phyloP scores from a whole-genome alignment of 1,284 basidiomycete genomes.

The Anthracocystis walkeri region DNA sequence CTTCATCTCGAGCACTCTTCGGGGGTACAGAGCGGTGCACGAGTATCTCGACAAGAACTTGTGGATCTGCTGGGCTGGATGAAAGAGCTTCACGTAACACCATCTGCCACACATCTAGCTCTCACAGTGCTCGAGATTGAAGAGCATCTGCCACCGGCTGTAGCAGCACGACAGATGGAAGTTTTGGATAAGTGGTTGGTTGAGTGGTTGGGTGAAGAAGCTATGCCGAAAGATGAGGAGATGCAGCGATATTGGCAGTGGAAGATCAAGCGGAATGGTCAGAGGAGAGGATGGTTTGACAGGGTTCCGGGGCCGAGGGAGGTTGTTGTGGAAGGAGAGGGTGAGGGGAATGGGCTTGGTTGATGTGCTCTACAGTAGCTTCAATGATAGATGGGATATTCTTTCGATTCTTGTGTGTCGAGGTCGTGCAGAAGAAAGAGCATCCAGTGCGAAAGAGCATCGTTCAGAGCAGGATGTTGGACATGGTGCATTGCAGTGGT shows the following conservation, averaged over 20 bases:
- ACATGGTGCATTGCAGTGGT: too few species aligned
- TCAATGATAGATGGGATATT: too few species aligned
- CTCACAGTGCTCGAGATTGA: conserved; percentile 42
- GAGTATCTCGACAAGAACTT: conserved; percentile 17
- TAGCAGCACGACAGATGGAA: conserved; percentile 39
- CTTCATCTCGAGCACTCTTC: conserved; percentile 36
- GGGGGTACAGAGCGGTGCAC: background rate
- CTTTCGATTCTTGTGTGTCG: too few species aligned
- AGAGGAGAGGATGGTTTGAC: conserved; percentile 33
- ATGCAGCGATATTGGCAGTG: conserved; percentile 41
- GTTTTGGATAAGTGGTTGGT: conserved; percentile 26
- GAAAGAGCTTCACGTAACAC: conserved; percentile 28
- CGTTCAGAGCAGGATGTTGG: too few species aligned
- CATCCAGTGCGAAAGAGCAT: too few species aligned
- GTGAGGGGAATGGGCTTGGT: background rate
- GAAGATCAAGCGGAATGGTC: conserved; percentile 41
- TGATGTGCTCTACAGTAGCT: background rate
- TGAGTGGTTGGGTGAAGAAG: conserved; percentile 29
- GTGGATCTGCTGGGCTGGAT: conserved; percentile 40
- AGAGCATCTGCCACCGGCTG: conserved; percentile 30
- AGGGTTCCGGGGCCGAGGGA: background rate
- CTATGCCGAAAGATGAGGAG: conserved; percentile 13
- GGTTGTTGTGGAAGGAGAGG: background rate
- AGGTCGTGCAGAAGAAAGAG: too few species aligned
- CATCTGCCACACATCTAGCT: conserved; percentile 25